A percentile compares a stretch with the other conserved stretches of the same genome.
Evolutionary conservation across 495 filamentous ascomycete genomes (phyloP).

Genomic region (Hypoxylon trugodes): DNA sequence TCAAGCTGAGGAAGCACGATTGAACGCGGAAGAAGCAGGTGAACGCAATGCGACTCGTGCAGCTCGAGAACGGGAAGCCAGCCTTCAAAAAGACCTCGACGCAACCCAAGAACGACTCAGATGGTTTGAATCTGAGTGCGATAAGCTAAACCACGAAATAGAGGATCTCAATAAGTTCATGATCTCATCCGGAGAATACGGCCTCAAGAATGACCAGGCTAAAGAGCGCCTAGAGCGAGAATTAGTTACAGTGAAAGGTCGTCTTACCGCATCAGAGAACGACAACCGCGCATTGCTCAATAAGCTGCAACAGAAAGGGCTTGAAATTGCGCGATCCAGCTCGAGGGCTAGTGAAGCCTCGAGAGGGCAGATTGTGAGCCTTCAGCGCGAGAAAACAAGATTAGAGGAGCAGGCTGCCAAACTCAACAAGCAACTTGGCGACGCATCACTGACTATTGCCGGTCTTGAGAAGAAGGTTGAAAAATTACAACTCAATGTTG

Average conservation of each 20-base stretch:
- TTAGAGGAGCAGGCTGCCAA: slow-evolving; percentile 84
- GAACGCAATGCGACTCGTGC: slow-evolving; percentile 81
- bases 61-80: slow-evolving; percentile 82
- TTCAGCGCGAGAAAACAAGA: slow-evolving; percentile 87
- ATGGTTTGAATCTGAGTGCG: slow-evolving; percentile 78
- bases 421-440: slow-evolving; percentile 84
- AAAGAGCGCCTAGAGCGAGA: slow-evolving; percentile 93
- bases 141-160: slow-evolving; percentile 74
- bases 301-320: slow-evolving; percentile 96
- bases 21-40: slow-evolving; percentile 80
- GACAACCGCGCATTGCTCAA: slow-evolving; percentile 95
- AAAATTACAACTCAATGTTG: slow-evolving; percentile 85
- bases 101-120: slow-evolving; percentile 72
- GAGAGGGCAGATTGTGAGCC: slow-evolving; percentile 73
- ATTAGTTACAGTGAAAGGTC: slow-evolving; percentile 89
- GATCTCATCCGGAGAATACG: slow-evolving; percentile 86
- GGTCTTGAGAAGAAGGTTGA: slow-evolving; percentile 96
- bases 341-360: slow-evolving; percentile 87
- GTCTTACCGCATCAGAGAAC: slow-evolving; percentile 92
- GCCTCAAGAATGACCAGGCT: slow-evolving; percentile 85
- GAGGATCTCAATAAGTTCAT: slow-evolving; percentile 85
- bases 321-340: slow-evolving; percentile 91
- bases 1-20: slow-evolving; percentile 82
- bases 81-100: slow-evolving; percentile 80
- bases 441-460: slow-evolving; percentile 83